phyloP scores from a whole-genome alignment of 495 filamentous ascomycete species.

The Neurospora africana region DNA sequence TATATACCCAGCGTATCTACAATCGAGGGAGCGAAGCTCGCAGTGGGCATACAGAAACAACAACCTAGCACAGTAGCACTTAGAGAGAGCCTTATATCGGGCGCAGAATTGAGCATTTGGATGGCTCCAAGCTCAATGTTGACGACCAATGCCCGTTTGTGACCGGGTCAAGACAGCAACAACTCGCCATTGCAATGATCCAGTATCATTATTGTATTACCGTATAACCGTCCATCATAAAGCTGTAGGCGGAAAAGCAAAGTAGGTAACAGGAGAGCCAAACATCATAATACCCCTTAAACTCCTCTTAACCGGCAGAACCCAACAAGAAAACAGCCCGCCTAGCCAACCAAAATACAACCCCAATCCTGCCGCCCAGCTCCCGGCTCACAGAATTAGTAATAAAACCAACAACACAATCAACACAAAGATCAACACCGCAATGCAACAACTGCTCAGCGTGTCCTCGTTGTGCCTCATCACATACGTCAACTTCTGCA shows the following conservation, averaged over 20 bases:
- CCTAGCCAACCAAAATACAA: not conserved
- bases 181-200: not conserved
- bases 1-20: not conserved
- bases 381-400: constrained; percentile 36
- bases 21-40: not conserved
- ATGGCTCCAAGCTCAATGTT: not conserved
- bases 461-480: constrained; percentile 87
- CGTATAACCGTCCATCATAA: not conserved
- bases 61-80: not conserved
- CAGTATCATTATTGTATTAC: not conserved
- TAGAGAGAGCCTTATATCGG: not conserved
- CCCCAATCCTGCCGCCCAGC: not conserved
- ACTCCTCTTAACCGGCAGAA: not conserved
- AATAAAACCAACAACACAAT: constrained; percentile 71
- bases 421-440: constrained; percentile 70
- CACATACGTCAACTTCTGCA: constrained; percentile 74
- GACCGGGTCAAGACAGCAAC: not conserved
- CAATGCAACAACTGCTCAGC: constrained; percentile 88
- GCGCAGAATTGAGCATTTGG: not conserved
- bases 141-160: not conserved
- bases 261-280: not conserved
- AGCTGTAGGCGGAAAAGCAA: not conserved
- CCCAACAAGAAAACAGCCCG: not conserved
- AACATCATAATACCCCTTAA: not conserved
- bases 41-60: not conserved